A percentile compares a stretch with the other conserved stretches of the same genome.
phyloP scores from a whole-genome alignment of 148 eudicot genomes.

The Rhododendron henanense region DNA sequence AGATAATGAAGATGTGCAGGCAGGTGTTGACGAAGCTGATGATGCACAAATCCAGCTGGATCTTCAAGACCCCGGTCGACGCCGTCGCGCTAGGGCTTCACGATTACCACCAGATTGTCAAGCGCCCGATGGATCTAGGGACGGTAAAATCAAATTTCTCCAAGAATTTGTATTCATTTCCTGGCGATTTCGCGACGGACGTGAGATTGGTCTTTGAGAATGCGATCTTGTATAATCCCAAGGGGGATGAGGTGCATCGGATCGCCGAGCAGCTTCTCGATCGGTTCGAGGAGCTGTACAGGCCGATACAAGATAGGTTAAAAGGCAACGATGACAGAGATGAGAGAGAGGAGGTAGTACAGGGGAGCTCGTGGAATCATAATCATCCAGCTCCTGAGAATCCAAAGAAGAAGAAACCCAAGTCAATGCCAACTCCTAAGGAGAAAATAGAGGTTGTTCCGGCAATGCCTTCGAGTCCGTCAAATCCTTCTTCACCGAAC shows the following conservation, averaged over 20 bases:
- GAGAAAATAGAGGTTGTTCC: constrained; percentile 21
- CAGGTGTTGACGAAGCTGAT: constrained; percentile 36
- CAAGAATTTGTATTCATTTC: constrained; percentile 32
- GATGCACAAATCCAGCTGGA: constrained; percentile 41
- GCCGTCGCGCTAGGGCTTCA: constrained; percentile 42
- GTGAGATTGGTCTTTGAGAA: constrained; percentile 69
- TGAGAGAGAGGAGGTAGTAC: constrained; percentile 40
- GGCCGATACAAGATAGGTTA: constrained; percentile 38
- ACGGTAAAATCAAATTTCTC: constrained; percentile 44
- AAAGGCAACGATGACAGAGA: constrained; percentile 7
- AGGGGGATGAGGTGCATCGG: constrained; percentile 58
- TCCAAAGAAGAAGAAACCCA: constrained; percentile 22
- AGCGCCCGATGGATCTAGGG: constrained; percentile 59
- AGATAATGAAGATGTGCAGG: constrained; percentile 41
- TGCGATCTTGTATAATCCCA: constrained; percentile 70
- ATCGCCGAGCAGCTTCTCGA: constrained; percentile 45
- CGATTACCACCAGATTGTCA: constrained; percentile 50
- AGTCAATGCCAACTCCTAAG: constrained; percentile 12
- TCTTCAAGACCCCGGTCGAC: constrained; percentile 46
- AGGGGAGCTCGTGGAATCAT: constrained; percentile 60
- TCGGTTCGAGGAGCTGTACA: constrained; percentile 56
- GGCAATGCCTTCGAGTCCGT: constrained; percentile 21
- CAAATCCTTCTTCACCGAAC: constrained; percentile 9
- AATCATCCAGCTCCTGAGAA: constrained; percentile 37
- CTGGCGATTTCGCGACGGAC: constrained; percentile 59